A percentile compares a stretch with the other conserved stretches of the same genome.
Conservation (phyloP, 139 green algal genomes). For the Chlamydomonas sp. region DNA sequence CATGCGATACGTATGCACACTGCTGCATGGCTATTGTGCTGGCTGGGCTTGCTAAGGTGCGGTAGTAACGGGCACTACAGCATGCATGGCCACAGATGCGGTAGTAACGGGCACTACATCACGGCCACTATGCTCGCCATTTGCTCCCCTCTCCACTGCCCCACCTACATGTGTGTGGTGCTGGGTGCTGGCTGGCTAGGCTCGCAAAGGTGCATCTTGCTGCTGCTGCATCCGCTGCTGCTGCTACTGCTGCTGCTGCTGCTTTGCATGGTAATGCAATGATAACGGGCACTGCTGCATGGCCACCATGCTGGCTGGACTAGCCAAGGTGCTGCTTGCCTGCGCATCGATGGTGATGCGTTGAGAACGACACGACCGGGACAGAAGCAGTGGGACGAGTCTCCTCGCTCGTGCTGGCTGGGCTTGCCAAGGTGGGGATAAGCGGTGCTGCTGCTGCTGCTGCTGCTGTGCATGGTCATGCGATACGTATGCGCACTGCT, state of each 20-base stretch:
- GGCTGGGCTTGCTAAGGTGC: neutral
- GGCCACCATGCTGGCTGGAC: neutral
- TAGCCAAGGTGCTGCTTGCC: neutral
- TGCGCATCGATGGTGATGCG: no score
- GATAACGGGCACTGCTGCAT: neutral
- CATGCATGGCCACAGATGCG: neutral
- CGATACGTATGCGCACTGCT: no score
- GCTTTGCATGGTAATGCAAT: neutral
- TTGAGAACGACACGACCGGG: neutral
- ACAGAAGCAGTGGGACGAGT: slow-evolving; percentile 95
- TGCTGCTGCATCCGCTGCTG: neutral
- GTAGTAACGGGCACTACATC: neutral
- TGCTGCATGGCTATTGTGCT: no score
- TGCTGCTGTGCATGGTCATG: neutral
- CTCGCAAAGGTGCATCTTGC: neutral
- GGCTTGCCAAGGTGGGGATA: slow-evolving; percentile 62
- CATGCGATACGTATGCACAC: neutral
- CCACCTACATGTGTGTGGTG: no score
- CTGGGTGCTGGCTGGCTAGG: no score
- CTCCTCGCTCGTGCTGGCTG: slow-evolving; percentile 70
- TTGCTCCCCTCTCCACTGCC: no score
- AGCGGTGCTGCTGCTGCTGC: neutral
- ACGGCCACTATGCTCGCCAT: neutral
- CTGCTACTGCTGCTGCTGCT: neutral
- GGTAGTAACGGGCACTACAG: neutral